Base-by-base conservation (phyloP, 805 yeast genomes). In the Teunomyces stri region DNA sequence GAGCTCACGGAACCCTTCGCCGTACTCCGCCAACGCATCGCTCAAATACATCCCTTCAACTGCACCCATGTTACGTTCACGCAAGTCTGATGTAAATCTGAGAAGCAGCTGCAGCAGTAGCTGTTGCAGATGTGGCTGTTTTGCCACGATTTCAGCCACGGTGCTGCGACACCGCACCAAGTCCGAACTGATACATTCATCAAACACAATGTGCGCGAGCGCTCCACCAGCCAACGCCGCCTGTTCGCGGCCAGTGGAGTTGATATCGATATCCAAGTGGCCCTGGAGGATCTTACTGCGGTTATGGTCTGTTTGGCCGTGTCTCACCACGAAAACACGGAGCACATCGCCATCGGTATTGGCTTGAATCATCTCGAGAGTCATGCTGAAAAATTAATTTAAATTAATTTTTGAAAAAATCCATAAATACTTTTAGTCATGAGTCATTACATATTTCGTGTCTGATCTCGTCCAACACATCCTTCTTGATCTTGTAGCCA, bases 231-330 rank as follows among this genome's bases (percentile, higher is more conserved):
- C 73, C 41, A 68, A 58, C 25, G 55, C 55, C 1, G 91, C 89
- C 61, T 89, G 96, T 3, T 66, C 54, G 2, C 59, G 47, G 0
- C 96, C 96, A 3, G 69, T 72, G 0, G 66, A 76, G 58, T 88
- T 88, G 46, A 89, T 59, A 15, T 80, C 76, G 4, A 82, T 79
- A 59, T 89, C 85, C 39, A 72, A 57, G 59, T 89, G 96, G 1
- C 96, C 96, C 64, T 89, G 96, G 33, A 89, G 64, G 42, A 85
- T 84, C 64, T 81, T 84, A 45, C 76, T 60, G 33, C 75, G 73
- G 60, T 89, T 89, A 64, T 84, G 83, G 47, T 82, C 82, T 0
- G 96, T 89, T 61, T 86, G 94, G 1, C 96, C 96, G 57, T 89
- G 96, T 57, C 96, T 79, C 4, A 89, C 79, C 4, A 88, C 62